These are phyloP conservation scores for Dictyostelium brefeldianum DNA, from an alignment of 78 protist genomes.

Conservation along the genomic window DNA sequence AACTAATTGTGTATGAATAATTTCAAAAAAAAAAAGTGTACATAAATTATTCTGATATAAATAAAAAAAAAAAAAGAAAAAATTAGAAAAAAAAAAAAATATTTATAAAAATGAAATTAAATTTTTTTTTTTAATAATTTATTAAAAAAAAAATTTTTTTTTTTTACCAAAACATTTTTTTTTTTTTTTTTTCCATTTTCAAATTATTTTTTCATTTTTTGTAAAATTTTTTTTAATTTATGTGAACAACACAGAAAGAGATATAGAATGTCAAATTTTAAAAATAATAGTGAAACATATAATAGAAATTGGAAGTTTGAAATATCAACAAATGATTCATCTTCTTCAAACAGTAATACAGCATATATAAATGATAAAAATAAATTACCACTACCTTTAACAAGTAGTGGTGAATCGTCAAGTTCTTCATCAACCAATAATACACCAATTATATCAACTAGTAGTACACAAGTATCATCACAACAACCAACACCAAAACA, in stretches of 20 bases:
- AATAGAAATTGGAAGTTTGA: neutral
- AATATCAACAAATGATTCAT: neutral
- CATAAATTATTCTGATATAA: no score
- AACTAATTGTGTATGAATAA: no score
- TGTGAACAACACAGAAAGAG: neutral
- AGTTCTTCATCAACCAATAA: neutral
- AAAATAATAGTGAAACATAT: neutral
- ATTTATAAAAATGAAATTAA: no score
- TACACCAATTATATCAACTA: no score
- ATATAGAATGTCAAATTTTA: constrained; percentile 1
- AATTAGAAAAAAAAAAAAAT: no score
- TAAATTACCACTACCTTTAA: constrained; percentile 10
- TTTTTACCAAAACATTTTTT: no score
- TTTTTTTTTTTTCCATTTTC: neutral
- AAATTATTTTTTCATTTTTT: no score
- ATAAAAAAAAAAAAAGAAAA: no score
- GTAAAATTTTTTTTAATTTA: no score
- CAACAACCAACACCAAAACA: constrained; percentile 13
- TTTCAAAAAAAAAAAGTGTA: no score
- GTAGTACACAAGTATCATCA: neutral
- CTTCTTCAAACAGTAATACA: neutral
- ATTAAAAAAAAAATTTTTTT: no score
- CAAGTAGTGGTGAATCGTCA: neutral
- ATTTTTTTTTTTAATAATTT: no score
- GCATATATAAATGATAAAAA: neutral